Evolutionary conservation across 495 filamentous ascomycete genomes (phyloP).

Genomic region (Chaetomium tenue): DNA sequence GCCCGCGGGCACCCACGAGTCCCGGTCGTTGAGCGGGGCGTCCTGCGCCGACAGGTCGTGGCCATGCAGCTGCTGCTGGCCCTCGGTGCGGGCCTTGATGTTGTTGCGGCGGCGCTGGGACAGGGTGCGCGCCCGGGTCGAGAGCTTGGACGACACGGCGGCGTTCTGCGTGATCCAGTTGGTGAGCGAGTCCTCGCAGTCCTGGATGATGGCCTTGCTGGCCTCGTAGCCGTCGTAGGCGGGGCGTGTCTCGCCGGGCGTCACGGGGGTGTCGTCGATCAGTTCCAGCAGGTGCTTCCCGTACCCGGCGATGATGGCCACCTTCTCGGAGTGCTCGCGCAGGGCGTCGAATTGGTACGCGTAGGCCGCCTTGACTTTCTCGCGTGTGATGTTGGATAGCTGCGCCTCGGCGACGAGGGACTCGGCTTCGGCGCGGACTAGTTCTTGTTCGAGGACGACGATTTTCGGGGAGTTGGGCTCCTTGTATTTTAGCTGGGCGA

Average conservation of each 20-base stretch:
- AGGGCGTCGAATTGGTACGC: conserved; percentile 98
- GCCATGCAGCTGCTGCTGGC: conserved; percentile 31
- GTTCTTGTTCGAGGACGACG: conserved; percentile 95
- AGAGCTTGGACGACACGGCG: conserved; percentile 79
- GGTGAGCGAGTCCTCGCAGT: conserved; percentile 94
- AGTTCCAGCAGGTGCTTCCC: conserved; percentile 95
- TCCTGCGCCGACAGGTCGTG: conserved; percentile 81
- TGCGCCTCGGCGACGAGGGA: conserved; percentile 97
- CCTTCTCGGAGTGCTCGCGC: conserved; percentile 96
- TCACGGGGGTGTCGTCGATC: conserved; percentile 94
- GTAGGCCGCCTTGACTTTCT: conserved; percentile 98
- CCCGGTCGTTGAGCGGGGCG: conserved; percentile 74
- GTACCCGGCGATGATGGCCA: conserved; percentile 95
- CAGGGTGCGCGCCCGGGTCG: conserved; percentile 76
- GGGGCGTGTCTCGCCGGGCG: conserved; percentile 91
- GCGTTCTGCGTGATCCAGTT: conserved; percentile 95
- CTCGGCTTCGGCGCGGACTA: conserved; percentile 96
- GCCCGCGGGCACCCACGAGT: conserved; percentile 83
- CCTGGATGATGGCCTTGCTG: conserved; percentile 98
- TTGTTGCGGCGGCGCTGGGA: conserved; percentile 77
- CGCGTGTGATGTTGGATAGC: conserved; percentile 96
- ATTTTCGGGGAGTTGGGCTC: conserved; percentile 97
- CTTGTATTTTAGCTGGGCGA: conserved; percentile 98
- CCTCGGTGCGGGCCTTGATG: conserved; percentile 60
- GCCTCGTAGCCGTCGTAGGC: conserved; percentile 98